Base-by-base conservation (phyloP, 208 protist species). In the Phytomonas sp. region DNA sequence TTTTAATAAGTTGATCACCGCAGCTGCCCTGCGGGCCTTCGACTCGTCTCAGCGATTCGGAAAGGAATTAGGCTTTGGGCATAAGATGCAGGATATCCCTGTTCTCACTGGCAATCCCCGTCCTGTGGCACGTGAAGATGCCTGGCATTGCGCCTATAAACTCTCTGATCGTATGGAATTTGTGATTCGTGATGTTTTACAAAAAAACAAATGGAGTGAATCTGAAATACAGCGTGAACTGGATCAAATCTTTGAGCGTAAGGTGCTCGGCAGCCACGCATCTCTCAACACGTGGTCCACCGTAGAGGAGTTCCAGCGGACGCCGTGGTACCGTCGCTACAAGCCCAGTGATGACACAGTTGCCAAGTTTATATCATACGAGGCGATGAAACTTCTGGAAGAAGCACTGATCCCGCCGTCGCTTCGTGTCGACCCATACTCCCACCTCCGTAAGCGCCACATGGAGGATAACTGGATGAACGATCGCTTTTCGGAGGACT, bases 401-500 rank as follows among this genome's bases (percentile, higher is more conserved):
- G 69, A 67, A 28, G 81, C 80, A 17, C 75, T 96, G 28, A 93
- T 96, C 60, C 88, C 91, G 13, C 91, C 91, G 0, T 94, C 88
- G 4, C 74, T 94, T 30, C 77, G 91, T 43, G 59, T 53, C 6
- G 91, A 96, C 74, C 88, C 91, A 7, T 96, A 96, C 70, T 78
- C 91, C 15, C 91, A 96, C 71, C 74, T 96, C 53, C 81, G 91
- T 63, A 96, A 93, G 76, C 85, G 88, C 15, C 91, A 96, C 70
- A 91, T 94, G 84, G 87, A 96, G 68, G 88, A 94, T 73, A 94
- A 89, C 74, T 96, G 88, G 86, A 91, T 96, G 85, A 91, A 96
- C 70, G 87, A 96, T 68, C 82, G 80, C 69, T 96, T 92, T 68
- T 92, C 85, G 0, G 91, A 96, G 70, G 83, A 93, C 66, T 74